Evolutionary conservation across 2,329 filamentous ascomycete genomes (phyloP).

Genomic region (Stagonosporopsis vannaccii): DNA sequence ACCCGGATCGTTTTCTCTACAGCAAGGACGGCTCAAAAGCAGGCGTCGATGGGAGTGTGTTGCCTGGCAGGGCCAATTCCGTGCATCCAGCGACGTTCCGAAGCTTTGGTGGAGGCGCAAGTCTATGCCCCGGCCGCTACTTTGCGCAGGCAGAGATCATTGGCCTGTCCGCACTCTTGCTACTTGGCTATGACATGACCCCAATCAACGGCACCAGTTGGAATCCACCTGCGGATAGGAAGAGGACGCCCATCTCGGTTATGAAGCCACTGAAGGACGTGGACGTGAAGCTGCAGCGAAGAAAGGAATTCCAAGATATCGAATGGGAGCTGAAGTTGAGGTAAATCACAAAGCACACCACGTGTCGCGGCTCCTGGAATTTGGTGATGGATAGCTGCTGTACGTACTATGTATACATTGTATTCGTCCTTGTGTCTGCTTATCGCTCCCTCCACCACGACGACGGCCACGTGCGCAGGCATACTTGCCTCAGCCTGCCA

Average conservation of each 20-base stretch:
- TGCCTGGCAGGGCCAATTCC: slow-evolving; percentile 22
- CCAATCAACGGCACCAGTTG: slow-evolving; percentile 23
- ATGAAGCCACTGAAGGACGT: not conserved
- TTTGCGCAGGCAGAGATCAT: slow-evolving; percentile 46
- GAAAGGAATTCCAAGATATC: not conserved
- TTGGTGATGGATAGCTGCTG: no score
- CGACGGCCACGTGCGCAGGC: no score
- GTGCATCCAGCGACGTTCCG: slow-evolving; percentile 40
- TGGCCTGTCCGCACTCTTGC: slow-evolving; percentile 33
- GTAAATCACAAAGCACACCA: no score
- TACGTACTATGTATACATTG: no score
- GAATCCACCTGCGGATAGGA: slow-evolving; percentile 28
- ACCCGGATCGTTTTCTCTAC: not conserved
- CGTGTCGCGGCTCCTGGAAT: no score
- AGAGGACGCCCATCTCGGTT: slow-evolving; percentile 26
- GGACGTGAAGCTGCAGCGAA: not conserved
- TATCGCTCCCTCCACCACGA: no score
- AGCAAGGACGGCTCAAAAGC: not conserved
- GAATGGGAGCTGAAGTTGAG: not conserved
- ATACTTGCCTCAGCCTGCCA: no score
- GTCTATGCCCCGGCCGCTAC: slow-evolving; percentile 46
- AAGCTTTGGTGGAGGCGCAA: slow-evolving; percentile 43
- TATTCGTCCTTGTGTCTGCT: no score
- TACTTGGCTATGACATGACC: slow-evolving; percentile 40
- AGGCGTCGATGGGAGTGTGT: not conserved